Evolutionary conservation across 768 basidiomycete species (phyloP).

Genomic region (Tubosaeta brunneosetosa): DNA sequence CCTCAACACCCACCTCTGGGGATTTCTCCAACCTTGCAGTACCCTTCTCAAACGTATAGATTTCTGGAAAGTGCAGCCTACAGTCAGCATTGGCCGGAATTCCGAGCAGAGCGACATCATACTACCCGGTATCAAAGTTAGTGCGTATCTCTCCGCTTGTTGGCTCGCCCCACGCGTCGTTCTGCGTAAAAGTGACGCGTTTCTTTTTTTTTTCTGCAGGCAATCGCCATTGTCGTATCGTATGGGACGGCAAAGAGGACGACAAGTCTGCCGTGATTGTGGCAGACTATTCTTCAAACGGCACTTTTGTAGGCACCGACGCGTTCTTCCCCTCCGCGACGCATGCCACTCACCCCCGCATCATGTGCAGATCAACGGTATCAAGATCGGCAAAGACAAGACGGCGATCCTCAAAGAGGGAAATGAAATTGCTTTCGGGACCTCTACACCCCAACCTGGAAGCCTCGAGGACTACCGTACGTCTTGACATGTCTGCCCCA

Average conservation of each 20-base stretch:
- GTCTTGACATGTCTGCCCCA: constrained; percentile 24
- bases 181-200: constrained; percentile 23
- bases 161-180: constrained; percentile 9
- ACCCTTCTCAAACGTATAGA: constrained; percentile 50
- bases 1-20: constrained; percentile 51
- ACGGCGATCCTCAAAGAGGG: constrained; percentile 51
- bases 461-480: constrained; percentile 70
- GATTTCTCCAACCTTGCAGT: constrained; percentile 64
- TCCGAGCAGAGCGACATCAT: constrained; percentile 43
- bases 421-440: constrained; percentile 85
- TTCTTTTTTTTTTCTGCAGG: constrained; percentile 28
- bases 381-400: constrained; percentile 36
- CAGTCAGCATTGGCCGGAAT: constrained; percentile 54
- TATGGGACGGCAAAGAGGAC: constrained; percentile 33
- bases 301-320: constrained; percentile 35
- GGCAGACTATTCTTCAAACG: constrained; percentile 38
- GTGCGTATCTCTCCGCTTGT: constrained; percentile 38
- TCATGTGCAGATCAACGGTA: constrained; percentile 35
- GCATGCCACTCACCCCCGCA: constrained; percentile 8
- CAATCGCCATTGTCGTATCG: constrained; percentile 34
- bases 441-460: constrained; percentile 40
- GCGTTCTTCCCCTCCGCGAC: constrained; percentile 14
- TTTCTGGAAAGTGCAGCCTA: constrained; percentile 49
- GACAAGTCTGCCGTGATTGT: constrained; percentile 32
- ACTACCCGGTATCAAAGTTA: constrained; percentile 70